Percentiles rank a stretch among this genome's conserved stretches.
These are phyloP conservation scores for Planoprotostelium fungivorum DNA, from an alignment of 78 protist genomes.

Conservation along the genomic window DNA sequence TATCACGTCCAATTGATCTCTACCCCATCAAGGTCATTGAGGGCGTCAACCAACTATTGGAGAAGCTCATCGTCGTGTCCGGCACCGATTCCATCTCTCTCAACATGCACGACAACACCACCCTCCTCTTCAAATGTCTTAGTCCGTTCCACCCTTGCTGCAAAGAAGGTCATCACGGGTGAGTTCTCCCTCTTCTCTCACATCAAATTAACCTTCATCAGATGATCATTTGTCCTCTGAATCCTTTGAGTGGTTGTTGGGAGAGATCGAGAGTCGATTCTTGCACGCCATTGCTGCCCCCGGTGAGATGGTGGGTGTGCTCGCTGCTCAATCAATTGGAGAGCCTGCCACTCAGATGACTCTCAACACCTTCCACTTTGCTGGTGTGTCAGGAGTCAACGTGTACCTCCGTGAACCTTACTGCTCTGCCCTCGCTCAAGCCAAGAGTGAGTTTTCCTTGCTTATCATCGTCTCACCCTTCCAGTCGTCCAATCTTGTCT, in stretches of 20 bases:
- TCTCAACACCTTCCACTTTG: conserved; percentile 99
- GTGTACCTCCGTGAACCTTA: conserved; percentile 98
- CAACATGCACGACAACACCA: conserved; percentile 81
- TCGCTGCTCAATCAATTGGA: conserved; percentile 98
- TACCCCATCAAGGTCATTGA: conserved; percentile 28
- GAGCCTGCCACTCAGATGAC: conserved; percentile 99
- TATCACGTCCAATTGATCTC: conserved; percentile 7
- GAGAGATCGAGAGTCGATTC: conserved; percentile 88
- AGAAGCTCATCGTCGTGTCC: too few relatives aligned
- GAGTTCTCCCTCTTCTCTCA: conserved; percentile 40
- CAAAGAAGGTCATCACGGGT: conserved; percentile 58
- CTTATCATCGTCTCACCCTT: neutral
- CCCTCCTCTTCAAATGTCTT: conserved; percentile 73
- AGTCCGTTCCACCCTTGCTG: conserved; percentile 63
- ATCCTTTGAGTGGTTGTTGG: conserved; percentile 93
- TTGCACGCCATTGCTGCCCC: conserved; percentile 72
- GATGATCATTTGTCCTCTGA: conserved; percentile 64
- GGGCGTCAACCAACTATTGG: conserved; percentile 2
- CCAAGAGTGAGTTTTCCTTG: too few relatives aligned
- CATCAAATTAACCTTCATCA: conserved; percentile 18
- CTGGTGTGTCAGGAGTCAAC: conserved; percentile 98
- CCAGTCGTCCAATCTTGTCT: conserved; percentile 65
- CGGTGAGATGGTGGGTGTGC: conserved; percentile 92
- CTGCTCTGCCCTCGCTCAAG: too few relatives aligned
- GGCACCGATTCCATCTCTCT: too few relatives aligned